Conservation (phyloP, 768 basidiomycete species). For the Coprinopsis sp. region DNA sequence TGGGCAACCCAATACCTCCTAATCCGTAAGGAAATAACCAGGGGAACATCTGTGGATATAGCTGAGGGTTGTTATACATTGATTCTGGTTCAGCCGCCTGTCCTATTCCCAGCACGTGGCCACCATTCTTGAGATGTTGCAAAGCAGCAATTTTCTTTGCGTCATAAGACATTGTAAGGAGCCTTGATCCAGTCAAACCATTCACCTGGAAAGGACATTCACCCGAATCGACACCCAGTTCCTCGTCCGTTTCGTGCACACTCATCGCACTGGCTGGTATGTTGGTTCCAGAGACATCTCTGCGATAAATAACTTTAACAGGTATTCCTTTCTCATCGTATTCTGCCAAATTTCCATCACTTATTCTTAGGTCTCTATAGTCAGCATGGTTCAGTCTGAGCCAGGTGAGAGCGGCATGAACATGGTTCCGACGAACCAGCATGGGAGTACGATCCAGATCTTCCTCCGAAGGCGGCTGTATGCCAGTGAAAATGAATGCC, state of each 20-base stretch:
- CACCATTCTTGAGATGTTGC: too few species aligned
- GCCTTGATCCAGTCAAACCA: conserved; percentile 22
- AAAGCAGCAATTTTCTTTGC: not conserved
- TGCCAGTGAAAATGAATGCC: not conserved
- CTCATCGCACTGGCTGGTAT: conserved; percentile 3
- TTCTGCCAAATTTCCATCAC: not conserved
- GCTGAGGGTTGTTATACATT: conserved; percentile 25
- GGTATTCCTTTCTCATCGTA: not conserved
- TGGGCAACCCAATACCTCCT: conserved; percentile 22
- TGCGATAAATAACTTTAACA: not conserved
- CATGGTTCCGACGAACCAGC: conserved; percentile 4
- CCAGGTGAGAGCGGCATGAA: conserved; percentile 7
- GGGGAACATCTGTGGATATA: too few species aligned
- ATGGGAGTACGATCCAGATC: conserved; percentile 7
- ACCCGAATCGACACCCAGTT: conserved; percentile 22
- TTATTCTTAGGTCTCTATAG: conserved; percentile 3
- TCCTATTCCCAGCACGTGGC: not conserved
- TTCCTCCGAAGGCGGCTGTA: not conserved
- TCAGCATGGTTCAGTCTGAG: conserved; percentile 10
- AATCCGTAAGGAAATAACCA: conserved; percentile 34
- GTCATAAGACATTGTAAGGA: not conserved
- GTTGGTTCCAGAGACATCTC: not conserved
- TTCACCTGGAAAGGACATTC: conserved; percentile 34
- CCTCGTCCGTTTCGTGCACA: conserved; percentile 12
- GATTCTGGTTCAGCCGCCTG: not conserved